A percentile compares a stretch with the other conserved stretches of the same genome.
Evolutionary conservation across 306 rosid species (phyloP).

Genomic region (Albizia julibrissin): DNA sequence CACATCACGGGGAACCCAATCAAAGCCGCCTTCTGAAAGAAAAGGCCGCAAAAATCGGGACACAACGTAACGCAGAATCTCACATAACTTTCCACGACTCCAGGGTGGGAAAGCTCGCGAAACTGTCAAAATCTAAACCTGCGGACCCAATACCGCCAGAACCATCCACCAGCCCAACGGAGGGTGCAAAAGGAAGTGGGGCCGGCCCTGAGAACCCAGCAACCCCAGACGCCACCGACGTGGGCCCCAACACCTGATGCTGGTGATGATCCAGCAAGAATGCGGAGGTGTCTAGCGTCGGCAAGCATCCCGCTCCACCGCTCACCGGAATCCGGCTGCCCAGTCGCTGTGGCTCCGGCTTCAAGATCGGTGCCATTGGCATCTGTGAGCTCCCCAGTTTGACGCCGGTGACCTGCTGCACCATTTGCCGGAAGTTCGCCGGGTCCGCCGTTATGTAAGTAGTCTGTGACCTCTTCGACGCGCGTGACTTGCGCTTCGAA

Average conservation of each 20-base stretch:
- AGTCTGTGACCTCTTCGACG: conserved; percentile 60
- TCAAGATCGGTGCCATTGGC: conserved; percentile 51
- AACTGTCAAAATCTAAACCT: conserved; percentile 70
- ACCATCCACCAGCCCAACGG: conserved; percentile 18
- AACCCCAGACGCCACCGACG: conserved; percentile 9
- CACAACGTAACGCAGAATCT: not conserved
- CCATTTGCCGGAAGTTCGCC: conserved; percentile 71
- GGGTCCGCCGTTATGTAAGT: conserved; percentile 71
- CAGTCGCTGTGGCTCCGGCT: conserved; percentile 82
- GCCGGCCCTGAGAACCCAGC: conserved; percentile 44
- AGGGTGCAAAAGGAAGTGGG: conserved; percentile 29
- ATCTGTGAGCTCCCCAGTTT: conserved; percentile 41
- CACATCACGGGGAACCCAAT: conserved; percentile 2
- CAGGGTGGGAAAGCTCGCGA: conserved; percentile 80
- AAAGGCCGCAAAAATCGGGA: not conserved
- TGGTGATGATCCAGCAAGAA: conserved; percentile 60
- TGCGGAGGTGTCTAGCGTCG: conserved; percentile 96
- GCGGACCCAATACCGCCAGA: conserved; percentile 27
- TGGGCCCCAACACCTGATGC: conserved; percentile 40
- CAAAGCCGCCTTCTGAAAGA: not conserved
- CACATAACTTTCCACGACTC: conserved; percentile 95
- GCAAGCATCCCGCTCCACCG: conserved; percentile 44
- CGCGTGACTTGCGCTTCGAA: conserved; percentile 60
- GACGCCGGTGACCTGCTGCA: conserved; percentile 73
- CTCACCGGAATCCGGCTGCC: conserved; percentile 14